phyloP scores from a whole-genome alignment of 345 rosid genomes.

The Chamaenerion angustifolium region DNA sequence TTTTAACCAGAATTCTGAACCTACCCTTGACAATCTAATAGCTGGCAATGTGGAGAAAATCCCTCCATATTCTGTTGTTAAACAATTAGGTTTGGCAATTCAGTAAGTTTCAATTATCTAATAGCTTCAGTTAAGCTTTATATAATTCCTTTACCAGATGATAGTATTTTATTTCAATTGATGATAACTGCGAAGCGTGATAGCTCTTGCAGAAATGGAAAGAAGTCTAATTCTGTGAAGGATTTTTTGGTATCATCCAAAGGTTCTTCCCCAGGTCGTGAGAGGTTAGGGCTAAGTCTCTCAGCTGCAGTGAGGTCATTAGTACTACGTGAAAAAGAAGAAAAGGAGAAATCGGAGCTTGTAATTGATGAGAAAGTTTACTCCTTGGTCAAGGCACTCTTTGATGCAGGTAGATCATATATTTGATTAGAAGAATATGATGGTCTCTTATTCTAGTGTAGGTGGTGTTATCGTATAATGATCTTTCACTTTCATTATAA shows the following conservation, averaged over 20 bases:
- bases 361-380: conserved; percentile 53
- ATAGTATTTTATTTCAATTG: neutral
- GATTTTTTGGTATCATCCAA: conserved; percentile 60
- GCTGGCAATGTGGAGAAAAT: conserved; percentile 41
- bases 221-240: conserved; percentile 56
- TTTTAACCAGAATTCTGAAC: conserved; percentile 39
- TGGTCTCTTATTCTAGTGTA: conserved; percentile 6
- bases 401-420: conserved; percentile 48
- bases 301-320: conserved; percentile 67
- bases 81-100: conserved; percentile 64
- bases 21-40: conserved; percentile 40
- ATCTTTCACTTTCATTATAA: conserved; percentile 49
- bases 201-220: conserved; percentile 42
- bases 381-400: conserved; percentile 39
- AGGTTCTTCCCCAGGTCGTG: conserved; percentile 70
- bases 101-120: conserved; percentile 46
- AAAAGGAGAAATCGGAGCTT: conserved; percentile 34
- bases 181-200: neutral
- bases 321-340: conserved; percentile 90
- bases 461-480: conserved; percentile 26
- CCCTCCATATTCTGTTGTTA: conserved; percentile 54
- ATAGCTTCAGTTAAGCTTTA: neutral
- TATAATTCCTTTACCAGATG: neutral
- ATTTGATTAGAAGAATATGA: conserved; percentile 12
- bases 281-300: conserved; percentile 71